phyloP scores from a whole-genome alignment of 2,329 filamentous ascomycete species.

The Aspergillus piperis region DNA sequence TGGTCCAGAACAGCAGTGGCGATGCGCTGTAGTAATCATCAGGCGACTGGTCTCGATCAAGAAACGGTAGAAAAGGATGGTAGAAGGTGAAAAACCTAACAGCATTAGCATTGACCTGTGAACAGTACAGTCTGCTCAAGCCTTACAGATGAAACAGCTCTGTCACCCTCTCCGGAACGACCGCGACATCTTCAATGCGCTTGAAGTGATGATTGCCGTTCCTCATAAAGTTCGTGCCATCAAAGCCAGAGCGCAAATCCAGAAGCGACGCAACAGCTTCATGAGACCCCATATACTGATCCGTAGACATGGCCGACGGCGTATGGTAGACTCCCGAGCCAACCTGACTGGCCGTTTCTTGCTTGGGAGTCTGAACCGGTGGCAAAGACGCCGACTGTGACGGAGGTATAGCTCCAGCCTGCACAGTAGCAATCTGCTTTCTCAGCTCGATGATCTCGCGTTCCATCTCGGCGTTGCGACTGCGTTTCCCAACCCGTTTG shows the following conservation, averaged over 20 bases:
- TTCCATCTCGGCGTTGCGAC: conserved; percentile 66
- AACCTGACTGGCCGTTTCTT: conserved; percentile 39
- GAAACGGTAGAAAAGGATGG: conserved; percentile 65
- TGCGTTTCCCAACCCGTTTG: conserved; percentile 67
- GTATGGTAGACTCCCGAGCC: conserved; percentile 38
- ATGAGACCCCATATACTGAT: conserved; percentile 50
- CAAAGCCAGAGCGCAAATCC: conserved; percentile 51
- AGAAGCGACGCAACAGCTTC: conserved; percentile 54
- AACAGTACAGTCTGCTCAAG: conserved; percentile 2
- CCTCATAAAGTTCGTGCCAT: conserved; percentile 46
- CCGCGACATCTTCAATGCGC: conserved; percentile 54
- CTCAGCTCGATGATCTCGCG: conserved; percentile 56
- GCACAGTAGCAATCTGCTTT: conserved; percentile 47
- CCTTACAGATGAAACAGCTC: conserved; percentile 50
- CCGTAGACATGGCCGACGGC: conserved; percentile 39
- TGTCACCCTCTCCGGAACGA: conserved; percentile 45
- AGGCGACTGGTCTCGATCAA: conserved; percentile 56
- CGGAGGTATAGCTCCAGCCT: conserved; percentile 28
- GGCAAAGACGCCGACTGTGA: conserved; percentile 24
- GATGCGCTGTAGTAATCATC: conserved; percentile 61
- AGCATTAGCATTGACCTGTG: conserved; percentile 23
- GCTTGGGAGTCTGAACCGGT: conserved; percentile 36
- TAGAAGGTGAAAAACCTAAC: conserved; percentile 64
- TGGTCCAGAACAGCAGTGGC: conserved; percentile 69
- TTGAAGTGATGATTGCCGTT: conserved; percentile 53